Percentiles rank a stretch among this genome's conserved stretches.
These are phyloP conservation scores for Plenodomus biglobosus DNA, from an alignment of 2,329 filamentous ascomycete genomes.

Conservation along the genomic window DNA sequence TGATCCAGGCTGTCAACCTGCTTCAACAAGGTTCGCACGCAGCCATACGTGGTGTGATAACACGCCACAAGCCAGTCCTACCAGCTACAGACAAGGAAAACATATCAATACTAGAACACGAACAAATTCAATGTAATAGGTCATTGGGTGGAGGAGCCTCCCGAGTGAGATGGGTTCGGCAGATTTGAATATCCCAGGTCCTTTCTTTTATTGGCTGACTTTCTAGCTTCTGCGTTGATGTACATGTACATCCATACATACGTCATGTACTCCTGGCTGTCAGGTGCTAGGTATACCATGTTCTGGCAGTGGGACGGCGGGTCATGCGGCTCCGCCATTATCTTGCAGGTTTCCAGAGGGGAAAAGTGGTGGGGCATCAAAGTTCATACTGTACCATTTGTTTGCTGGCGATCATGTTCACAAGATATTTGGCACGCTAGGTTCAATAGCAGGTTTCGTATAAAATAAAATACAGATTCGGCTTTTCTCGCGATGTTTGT, in stretches of 20 bases:
- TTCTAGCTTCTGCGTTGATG: neutral
- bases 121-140: constrained; percentile 21
- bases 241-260: neutral
- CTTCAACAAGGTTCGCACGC: constrained; percentile 1
- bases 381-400: neutral
- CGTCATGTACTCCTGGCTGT: neutral
- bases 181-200: neutral
- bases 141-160: neutral
- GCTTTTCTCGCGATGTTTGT: no score
- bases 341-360: no score
- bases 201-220: neutral
- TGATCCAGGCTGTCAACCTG: neutral
- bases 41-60: constrained; percentile 6
- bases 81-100: neutral
- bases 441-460: no score
- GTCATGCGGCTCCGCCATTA: neutral
- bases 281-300: neutral
- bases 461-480: no score
- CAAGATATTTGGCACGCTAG: no score
- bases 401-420: no score
- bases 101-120: neutral
- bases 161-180: neutral
- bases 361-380: no score
- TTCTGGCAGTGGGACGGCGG: neutral
- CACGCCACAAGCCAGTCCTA: neutral